Evolutionary conservation across 192 early-diverging fungal species (phyloP).

Genomic region (Entomortierella lignicola): DNA sequence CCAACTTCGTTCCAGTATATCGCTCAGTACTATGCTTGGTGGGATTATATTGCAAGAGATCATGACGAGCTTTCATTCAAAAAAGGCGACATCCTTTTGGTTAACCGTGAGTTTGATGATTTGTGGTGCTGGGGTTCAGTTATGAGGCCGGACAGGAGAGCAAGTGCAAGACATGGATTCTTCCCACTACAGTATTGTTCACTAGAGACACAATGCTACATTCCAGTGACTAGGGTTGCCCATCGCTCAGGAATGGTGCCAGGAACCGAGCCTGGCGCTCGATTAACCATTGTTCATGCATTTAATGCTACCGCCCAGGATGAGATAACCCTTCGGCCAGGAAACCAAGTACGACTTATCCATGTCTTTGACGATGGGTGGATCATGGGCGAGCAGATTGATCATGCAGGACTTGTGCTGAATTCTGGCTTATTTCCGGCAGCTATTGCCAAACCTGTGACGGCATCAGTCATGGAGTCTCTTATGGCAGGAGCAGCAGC

Average conservation of each 20-base stretch:
- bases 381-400: conserved; percentile 51
- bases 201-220: conserved; percentile 40
- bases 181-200: conserved; percentile 51
- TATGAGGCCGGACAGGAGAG: conserved; percentile 41
- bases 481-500: conserved; percentile 1
- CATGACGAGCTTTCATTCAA: conserved; percentile 51
- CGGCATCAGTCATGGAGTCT: conserved; percentile 18
- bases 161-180: conserved; percentile 47
- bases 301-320: conserved; percentile 30
- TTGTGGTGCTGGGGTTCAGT: conserved; percentile 45
- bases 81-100: conserved; percentile 48
- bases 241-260: conserved; percentile 10
- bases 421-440: conserved; percentile 33
- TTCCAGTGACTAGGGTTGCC: conserved; percentile 27
- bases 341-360: conserved; percentile 42
- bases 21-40: conserved; percentile 50
- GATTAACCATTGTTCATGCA: conserved; percentile 35
- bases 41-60: conserved; percentile 53
- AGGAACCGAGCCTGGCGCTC: conserved; percentile 32
- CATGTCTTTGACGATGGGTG: conserved; percentile 52
- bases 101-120: conserved; percentile 49
- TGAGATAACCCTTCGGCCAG: conserved; percentile 44
- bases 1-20: conserved; percentile 50
- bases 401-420: conserved; percentile 26
- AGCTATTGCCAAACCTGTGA: conserved; percentile 28